Evolutionary conservation across 495 filamentous ascomycete species (phyloP).

Genomic region (Oleoguttula mirabilis): DNA sequence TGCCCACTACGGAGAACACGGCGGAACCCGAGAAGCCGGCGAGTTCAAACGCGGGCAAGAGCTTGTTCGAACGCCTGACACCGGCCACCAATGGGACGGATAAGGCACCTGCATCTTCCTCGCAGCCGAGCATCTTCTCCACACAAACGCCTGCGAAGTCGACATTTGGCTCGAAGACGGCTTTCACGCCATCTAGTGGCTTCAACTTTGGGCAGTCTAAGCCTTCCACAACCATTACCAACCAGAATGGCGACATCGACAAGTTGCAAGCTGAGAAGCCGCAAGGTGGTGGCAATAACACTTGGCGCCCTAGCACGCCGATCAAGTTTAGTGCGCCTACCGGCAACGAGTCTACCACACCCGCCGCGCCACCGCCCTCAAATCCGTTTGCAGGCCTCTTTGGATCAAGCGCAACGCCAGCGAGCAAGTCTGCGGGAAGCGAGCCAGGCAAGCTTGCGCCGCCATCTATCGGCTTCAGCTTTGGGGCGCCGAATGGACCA

Average conservation of each 20-base stretch:
- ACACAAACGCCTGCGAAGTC: not conserved
- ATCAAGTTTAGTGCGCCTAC: conserved; percentile 20
- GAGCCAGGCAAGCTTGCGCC: conserved; percentile 7
- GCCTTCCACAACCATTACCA: not conserved
- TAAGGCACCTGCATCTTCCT: conserved; percentile 6
- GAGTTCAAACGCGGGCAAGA: conserved; percentile 5
- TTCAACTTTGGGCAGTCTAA: conserved; percentile 6
- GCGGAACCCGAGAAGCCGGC: not conserved
- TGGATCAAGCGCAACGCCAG: conserved; percentile 2
- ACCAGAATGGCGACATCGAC: not conserved
- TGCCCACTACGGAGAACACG: not conserved
- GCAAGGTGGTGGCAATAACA: conserved; percentile 9
- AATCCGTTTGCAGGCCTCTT: conserved; percentile 11
- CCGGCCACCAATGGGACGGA: not conserved
- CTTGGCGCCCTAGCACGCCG: conserved; percentile 20
- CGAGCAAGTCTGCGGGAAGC: not conserved
- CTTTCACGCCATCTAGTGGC: too few species aligned
- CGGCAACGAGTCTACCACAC: conserved; percentile 10
- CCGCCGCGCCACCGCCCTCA: conserved; percentile 12
- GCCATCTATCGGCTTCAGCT: conserved; percentile 16
- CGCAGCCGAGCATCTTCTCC: conserved; percentile 1
- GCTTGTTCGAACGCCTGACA: conserved; percentile 17
- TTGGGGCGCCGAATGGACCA: conserved; percentile 10
- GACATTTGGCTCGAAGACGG: too few species aligned
- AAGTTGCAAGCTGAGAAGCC: conserved; percentile 5